These are phyloP conservation scores for Torulaspora microellipsoides DNA, from an alignment of 805 yeast genomes.

Conservation along the genomic window DNA sequence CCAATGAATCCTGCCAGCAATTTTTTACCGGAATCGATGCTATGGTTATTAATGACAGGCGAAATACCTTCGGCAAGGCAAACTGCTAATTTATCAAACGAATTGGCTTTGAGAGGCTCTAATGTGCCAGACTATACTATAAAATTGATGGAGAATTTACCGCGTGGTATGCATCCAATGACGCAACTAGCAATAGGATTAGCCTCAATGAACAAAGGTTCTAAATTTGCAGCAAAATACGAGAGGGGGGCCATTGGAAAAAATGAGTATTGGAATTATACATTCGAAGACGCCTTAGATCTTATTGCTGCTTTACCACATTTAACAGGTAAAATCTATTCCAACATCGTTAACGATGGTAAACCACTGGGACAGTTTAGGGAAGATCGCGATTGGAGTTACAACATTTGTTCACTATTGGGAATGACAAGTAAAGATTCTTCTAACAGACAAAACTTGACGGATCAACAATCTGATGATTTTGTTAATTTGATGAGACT, in stretches of 20 bases:
- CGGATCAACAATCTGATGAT: conserved; percentile 43
- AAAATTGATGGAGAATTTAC: conserved; percentile 58
- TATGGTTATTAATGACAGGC: conserved; percentile 76
- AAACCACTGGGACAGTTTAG: conserved; percentile 49
- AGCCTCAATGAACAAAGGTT: conserved; percentile 66
- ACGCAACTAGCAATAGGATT: conserved; percentile 76
- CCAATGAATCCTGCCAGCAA: conserved; percentile 40
- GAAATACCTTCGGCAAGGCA: conserved; percentile 61
- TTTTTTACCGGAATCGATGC: conserved; percentile 71
- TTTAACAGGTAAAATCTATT: conserved; percentile 70
- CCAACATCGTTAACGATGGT: conserved; percentile 54
- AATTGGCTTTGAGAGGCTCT: conserved; percentile 55
- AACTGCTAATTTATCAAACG: conserved; percentile 50
- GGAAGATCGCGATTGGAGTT: conserved; percentile 60
- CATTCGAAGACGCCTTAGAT: conserved; percentile 65
- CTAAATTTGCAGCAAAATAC: conserved; percentile 67
- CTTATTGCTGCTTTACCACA: conserved; percentile 71
- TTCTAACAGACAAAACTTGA: conserved; percentile 28
- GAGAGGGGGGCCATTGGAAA: conserved; percentile 61
- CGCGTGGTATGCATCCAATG: conserved; percentile 74
- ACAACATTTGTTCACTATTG: conserved; percentile 60
- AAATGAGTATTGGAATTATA: conserved; percentile 69
- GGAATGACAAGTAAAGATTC: conserved; percentile 48
- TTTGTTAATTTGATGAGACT: conserved; percentile 68
- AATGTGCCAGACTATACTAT: conserved; percentile 60